Percentiles rank a stretch among this genome's conserved stretches.
Conservation (phyloP, 2,329 filamentous ascomycete species). For the Talaromyces sp. region DNA sequence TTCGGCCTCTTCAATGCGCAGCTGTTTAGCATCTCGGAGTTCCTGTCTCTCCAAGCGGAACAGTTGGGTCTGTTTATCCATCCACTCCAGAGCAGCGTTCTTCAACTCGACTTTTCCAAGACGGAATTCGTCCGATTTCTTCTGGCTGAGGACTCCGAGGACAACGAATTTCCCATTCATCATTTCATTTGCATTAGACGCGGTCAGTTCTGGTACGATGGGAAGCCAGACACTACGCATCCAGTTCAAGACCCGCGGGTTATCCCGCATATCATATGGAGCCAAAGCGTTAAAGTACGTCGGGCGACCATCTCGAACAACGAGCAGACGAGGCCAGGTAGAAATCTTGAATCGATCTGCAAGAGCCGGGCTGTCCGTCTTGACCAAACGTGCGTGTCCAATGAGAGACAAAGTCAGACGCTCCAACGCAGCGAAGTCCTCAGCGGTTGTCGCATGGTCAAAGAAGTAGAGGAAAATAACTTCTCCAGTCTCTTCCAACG, state of each 20-base stretch:
- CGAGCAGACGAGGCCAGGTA: constrained; percentile 90
- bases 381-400: constrained; percentile 86
- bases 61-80: constrained; percentile 87
- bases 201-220: constrained; percentile 88
- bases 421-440: constrained; percentile 86
- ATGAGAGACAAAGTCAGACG: constrained; percentile 81
- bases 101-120: constrained; percentile 83
- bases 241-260: constrained; percentile 73
- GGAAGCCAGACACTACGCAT: constrained; percentile 96
- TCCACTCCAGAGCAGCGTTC: constrained; percentile 93
- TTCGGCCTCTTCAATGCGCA: constrained; percentile 92
- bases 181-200: constrained; percentile 84
- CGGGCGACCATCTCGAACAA: constrained; percentile 80
- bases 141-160: constrained; percentile 76
- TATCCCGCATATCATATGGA: constrained; percentile 88
- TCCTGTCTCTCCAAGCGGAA: constrained; percentile 94
- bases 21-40: constrained; percentile 85
- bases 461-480: constrained; percentile 98
- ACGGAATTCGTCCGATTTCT: constrained; percentile 71
- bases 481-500: constrained; percentile 85
- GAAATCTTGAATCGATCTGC: constrained; percentile 86
- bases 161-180: constrained; percentile 96
- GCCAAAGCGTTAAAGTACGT: constrained; percentile 85
- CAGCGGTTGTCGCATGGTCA: constrained; percentile 84
- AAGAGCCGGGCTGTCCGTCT: constrained; percentile 72